A percentile compares a stretch with the other conserved stretches of the same genome.
These are phyloP conservation scores for Akanthomyces uredinophilus DNA, from an alignment of 2,329 filamentous ascomycete genomes.

Conservation along the genomic window DNA sequence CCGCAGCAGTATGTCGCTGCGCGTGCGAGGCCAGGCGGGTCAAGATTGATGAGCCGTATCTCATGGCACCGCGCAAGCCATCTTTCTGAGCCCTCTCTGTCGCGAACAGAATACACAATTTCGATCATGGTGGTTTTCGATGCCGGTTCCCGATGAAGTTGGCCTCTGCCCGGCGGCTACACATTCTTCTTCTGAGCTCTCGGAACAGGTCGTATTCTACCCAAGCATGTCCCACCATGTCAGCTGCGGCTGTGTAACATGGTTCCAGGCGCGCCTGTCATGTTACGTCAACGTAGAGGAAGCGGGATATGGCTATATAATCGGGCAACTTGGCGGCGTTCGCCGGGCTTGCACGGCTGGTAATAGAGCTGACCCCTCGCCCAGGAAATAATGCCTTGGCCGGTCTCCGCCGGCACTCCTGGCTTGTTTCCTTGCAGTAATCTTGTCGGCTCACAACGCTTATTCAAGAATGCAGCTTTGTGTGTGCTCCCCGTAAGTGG, in stretches of 20 bases:
- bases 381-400: neutral
- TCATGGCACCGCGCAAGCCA: neutral
- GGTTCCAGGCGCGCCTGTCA: neutral
- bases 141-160: neutral
- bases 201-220: neutral
- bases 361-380: neutral
- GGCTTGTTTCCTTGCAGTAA: neutral
- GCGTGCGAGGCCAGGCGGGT: neutral
- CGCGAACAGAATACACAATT: neutral
- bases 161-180: constrained; percentile 1
- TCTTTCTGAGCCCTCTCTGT: neutral
- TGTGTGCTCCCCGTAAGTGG: neutral
- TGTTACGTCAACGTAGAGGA: neutral
- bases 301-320: neutral
- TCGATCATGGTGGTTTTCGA: neutral
- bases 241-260: constrained; percentile 1
- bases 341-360: neutral
- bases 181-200: neutral
- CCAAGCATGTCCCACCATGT: neutral
- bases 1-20: neutral
- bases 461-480: neutral
- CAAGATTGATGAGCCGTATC: neutral
- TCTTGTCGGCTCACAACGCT: constrained; percentile 7
- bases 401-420: neutral
- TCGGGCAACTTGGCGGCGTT: neutral